These are phyloP conservation scores for Dipodascopsis uninucleata DNA, from an alignment of 805 yeast genomes.

Conservation along the genomic window DNA sequence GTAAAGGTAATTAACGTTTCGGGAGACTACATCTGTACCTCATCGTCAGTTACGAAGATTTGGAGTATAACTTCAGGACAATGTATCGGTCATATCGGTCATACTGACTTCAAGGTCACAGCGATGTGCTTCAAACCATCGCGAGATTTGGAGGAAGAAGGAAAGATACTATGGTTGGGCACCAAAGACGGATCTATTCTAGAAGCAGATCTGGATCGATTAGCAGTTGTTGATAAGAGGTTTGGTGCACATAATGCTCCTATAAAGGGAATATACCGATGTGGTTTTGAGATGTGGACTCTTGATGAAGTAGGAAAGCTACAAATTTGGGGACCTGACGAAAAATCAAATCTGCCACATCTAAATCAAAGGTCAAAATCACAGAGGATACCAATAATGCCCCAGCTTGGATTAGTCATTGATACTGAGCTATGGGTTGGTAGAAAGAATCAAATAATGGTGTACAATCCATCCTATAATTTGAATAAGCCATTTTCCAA, in stretches of 20 bases:
- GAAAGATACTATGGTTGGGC: conserved; percentile 35
- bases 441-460: conserved; percentile 33
- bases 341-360: conserved; percentile 21
- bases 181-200: conserved; percentile 37
- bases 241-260: conserved; percentile 26
- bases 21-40: conserved; percentile 30
- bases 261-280: conserved; percentile 25
- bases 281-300: conserved; percentile 34
- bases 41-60: conserved; percentile 28
- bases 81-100: conserved; percentile 29
- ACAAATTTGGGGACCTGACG: conserved; percentile 35
- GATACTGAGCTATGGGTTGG: conserved; percentile 37
- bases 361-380: conserved; percentile 32
- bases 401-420: conserved; percentile 32
- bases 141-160: conserved; percentile 20
- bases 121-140: conserved; percentile 31
- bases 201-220: conserved; percentile 30
- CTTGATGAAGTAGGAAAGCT: conserved; percentile 40
- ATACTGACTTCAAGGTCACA: conserved; percentile 30
- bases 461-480: conserved; percentile 33
- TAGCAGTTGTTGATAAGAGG: conserved; percentile 28
- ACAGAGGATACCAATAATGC: conserved; percentile 30
- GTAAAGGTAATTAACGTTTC: conserved; percentile 25
- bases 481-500: conserved; percentile 27
- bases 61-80: conserved; percentile 29